Percentiles rank a stretch among this genome's conserved stretches.
These are phyloP conservation scores for Chlorella sp. DNA, from an alignment of 139 green algal genomes.

Conservation along the genomic window DNA sequence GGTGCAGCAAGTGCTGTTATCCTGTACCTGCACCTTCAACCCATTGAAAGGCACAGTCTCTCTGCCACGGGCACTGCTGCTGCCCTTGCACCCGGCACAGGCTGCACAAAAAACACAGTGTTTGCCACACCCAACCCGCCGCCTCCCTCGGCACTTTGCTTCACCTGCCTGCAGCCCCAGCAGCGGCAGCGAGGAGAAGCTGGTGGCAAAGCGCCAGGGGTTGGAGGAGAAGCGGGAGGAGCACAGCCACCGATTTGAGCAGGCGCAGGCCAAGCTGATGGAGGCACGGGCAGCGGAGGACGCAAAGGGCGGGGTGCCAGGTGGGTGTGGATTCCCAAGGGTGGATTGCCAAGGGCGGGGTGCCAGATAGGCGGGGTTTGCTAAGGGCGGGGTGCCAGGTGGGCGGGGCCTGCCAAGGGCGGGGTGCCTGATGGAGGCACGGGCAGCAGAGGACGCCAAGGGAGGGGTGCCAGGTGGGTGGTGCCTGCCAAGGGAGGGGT, in stretches of 20 bases:
- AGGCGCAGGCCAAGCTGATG: slow-evolving; percentile 74
- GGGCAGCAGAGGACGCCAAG: slow-evolving; percentile 72
- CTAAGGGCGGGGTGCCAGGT: slow-evolving; percentile 42
- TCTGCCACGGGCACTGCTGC: neutral
- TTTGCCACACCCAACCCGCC: neutral
- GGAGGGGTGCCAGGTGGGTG: slow-evolving; percentile 40
- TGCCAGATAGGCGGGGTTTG: slow-evolving; percentile 84
- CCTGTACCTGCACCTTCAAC: neutral
- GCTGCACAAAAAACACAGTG: too few relatives aligned
- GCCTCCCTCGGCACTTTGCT: neutral
- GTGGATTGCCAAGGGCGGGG: too few relatives aligned
- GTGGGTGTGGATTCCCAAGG: neutral
- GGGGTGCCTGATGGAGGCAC: slow-evolving; percentile 75
- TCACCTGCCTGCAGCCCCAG: slow-evolving; percentile 11
- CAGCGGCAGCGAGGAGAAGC: slow-evolving; percentile 38
- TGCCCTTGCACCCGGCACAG: too few relatives aligned
- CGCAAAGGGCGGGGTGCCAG: slow-evolving; percentile 47
- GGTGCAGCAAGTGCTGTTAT: neutral
- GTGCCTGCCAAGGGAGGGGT: too few relatives aligned
- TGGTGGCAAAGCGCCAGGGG: slow-evolving; percentile 47
- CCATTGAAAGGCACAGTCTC: neutral
- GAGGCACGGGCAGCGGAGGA: slow-evolving; percentile 77
- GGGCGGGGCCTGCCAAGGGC: too few relatives aligned
- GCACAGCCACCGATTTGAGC: slow-evolving; percentile 61
- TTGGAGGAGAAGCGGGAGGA: slow-evolving; percentile 55